phyloP scores from a whole-genome alignment of 176 grass and related monocot species.

The Carex myosuroides region DNA sequence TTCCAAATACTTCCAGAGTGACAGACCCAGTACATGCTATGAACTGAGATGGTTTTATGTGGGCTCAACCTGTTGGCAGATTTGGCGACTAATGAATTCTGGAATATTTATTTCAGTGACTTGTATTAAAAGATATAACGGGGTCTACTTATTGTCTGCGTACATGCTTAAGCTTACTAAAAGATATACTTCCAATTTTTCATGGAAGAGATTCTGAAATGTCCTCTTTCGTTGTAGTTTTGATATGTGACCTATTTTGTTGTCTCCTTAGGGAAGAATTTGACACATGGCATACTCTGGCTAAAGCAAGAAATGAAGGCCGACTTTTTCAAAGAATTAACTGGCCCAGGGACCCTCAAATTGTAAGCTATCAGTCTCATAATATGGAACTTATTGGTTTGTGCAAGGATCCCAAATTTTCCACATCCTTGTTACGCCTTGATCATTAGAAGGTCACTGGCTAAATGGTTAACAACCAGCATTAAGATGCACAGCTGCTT shows the following conservation, averaged over 20 bases:
- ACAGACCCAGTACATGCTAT: background rate
- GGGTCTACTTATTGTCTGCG: background rate
- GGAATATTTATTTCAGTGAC: background rate
- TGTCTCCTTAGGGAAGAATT: slow-evolving; percentile 63
- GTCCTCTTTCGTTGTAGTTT: background rate
- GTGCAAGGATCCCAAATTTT: background rate
- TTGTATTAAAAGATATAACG: background rate
- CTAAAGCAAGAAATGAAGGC: slow-evolving; percentile 66
- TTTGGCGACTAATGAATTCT: background rate
- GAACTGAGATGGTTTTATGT: background rate
- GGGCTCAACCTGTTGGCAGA: background rate
- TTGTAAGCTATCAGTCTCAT: slow-evolving; percentile 36
- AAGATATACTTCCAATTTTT: background rate
- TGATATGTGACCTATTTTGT: background rate
- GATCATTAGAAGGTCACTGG: background rate
- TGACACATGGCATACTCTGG: slow-evolving; percentile 74
- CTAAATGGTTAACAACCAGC: background rate
- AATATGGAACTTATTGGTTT: background rate
- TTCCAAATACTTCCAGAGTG: background rate
- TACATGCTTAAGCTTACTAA: background rate
- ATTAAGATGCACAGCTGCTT: background rate
- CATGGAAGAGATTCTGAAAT: background rate
- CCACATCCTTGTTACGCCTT: background rate
- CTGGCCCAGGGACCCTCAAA: slow-evolving; percentile 72
- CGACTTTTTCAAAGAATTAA: slow-evolving; percentile 68